Percentiles rank a stretch among this genome's conserved stretches.
phyloP scores from a whole-genome alignment of 495 filamentous ascomycete genomes.

The Zalerion maritima region DNA sequence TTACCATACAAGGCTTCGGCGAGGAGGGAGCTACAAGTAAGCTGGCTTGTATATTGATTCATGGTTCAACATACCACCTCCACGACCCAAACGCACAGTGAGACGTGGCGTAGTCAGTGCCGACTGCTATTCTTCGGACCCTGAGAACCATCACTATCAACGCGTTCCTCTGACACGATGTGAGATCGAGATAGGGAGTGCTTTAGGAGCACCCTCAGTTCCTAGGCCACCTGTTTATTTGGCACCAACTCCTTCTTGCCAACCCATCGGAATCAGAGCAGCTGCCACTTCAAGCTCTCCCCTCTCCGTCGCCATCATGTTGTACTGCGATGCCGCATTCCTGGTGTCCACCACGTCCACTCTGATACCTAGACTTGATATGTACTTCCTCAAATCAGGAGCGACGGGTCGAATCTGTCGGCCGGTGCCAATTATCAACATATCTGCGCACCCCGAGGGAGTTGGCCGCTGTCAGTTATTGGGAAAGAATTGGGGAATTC shows the following conservation, averaged over 20 bases:
- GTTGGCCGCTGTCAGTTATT: not conserved
- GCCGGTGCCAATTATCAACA: conserved; percentile 82
- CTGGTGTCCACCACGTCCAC: conserved; percentile 85
- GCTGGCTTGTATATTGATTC: too few relatives aligned
- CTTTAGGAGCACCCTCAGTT: too few relatives aligned
- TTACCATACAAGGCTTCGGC: too few relatives aligned
- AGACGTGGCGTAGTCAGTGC: too few relatives aligned
- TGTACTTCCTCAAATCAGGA: conserved; percentile 52
- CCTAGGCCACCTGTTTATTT: too few relatives aligned
- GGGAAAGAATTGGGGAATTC: not conserved
- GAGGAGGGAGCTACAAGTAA: too few relatives aligned
- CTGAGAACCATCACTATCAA: too few relatives aligned
- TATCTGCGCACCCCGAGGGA: conserved; percentile 37
- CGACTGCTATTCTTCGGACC: too few relatives aligned
- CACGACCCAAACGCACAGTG: too few relatives aligned
- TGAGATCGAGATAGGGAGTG: too few relatives aligned
- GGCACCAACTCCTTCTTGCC: conserved; percentile 41
- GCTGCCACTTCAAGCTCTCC: conserved; percentile 70
- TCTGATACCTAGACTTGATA: conserved; percentile 68
- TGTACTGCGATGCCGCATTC: conserved; percentile 87
- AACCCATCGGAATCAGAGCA: conserved; percentile 76
- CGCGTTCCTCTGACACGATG: too few relatives aligned
- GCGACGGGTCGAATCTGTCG: conserved; percentile 55
- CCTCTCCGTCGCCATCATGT: conserved; percentile 71
- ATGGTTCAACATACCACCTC: too few relatives aligned